Percentiles rank a stretch among this genome's conserved stretches.
Conservation (phyloP, 345 rosid species). For the Brassica cretica region DNA sequence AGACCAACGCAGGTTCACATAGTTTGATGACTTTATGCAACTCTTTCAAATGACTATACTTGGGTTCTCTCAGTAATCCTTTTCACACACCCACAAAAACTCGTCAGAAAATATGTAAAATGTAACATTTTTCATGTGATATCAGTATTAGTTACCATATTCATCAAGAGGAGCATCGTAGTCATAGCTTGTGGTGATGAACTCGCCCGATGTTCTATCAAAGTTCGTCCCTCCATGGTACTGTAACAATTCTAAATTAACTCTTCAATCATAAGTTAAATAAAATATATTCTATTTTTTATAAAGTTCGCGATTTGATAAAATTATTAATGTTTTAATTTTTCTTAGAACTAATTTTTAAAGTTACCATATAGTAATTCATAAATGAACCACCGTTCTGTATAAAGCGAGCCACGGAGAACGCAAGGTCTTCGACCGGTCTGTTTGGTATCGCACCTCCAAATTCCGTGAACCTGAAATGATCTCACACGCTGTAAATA, state of each 20-base stretch:
- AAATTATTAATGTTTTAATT: background rate
- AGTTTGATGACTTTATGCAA: slow-evolving; percentile 71
- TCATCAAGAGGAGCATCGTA: slow-evolving; percentile 97
- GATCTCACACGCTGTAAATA: background rate
- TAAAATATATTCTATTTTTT: background rate
- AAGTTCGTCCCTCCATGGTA: slow-evolving; percentile 98
- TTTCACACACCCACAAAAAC: background rate
- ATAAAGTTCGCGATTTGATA: background rate
- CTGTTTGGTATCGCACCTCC: slow-evolving; percentile 72
- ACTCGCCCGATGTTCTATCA: slow-evolving; percentile 80
- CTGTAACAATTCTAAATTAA: slow-evolving; percentile 38
- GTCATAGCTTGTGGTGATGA: slow-evolving; percentile 90
- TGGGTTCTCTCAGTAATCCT: slow-evolving; percentile 87
- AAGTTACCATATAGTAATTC: slow-evolving; percentile 80
- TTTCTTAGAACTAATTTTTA: too few species aligned
- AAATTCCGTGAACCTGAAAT: slow-evolving; percentile 64
- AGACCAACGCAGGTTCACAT: slow-evolving; percentile 63
- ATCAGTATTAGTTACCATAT: slow-evolving; percentile 51
- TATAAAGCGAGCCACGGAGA: slow-evolving; percentile 75
- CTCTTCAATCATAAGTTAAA: slow-evolving; percentile 3
- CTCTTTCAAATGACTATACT: slow-evolving; percentile 69
- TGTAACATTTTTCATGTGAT: background rate
- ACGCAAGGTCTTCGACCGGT: slow-evolving; percentile 88
- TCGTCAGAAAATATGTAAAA: background rate
- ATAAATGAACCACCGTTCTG: slow-evolving; percentile 80